Percentiles rank a stretch among this genome's conserved stretches.
Conservation (phyloP, 2,329 filamentous ascomycete species). For the Exserohilum rostratum region DNA sequence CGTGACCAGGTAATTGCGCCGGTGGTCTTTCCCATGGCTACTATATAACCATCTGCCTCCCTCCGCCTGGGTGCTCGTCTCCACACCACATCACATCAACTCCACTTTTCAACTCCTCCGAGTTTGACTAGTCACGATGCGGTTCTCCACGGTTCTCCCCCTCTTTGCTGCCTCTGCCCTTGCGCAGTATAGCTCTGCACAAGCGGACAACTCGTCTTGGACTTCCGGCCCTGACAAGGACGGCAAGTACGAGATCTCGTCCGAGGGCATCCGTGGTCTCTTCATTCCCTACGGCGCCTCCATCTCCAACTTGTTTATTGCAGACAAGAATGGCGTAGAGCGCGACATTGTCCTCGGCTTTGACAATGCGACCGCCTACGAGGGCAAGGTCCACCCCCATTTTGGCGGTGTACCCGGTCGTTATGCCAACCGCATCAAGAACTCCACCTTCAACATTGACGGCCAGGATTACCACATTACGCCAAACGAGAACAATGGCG, state of each 20-base stretch:
- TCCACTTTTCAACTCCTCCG: slow-evolving; percentile 21
- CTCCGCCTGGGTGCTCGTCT: slow-evolving; percentile 13
- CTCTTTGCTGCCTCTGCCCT: slow-evolving; percentile 35
- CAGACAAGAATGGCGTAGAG: slow-evolving; percentile 70
- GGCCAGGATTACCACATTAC: slow-evolving; percentile 64
- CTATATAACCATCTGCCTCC: slow-evolving; percentile 21
- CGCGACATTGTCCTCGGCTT: slow-evolving; percentile 76
- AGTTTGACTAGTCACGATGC: slow-evolving; percentile 34
- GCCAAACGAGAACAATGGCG: slow-evolving; percentile 63
- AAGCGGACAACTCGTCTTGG: slow-evolving; percentile 21
- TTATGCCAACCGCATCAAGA: slow-evolving; percentile 82
- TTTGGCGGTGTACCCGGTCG: slow-evolving; percentile 75
- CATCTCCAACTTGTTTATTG: slow-evolving; percentile 73
- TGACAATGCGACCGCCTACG: slow-evolving; percentile 77
- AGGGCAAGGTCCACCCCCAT: slow-evolving; percentile 70
- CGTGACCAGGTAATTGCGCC: slow-evolving; percentile 21
- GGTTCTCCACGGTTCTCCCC: slow-evolving; percentile 29
- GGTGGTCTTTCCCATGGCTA: slow-evolving; percentile 16
- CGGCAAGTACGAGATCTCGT: slow-evolving; percentile 73
- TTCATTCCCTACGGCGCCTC: slow-evolving; percentile 79
- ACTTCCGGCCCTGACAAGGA: slow-evolving; percentile 44
- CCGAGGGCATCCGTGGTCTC: slow-evolving; percentile 68
- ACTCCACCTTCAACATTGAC: slow-evolving; percentile 73
- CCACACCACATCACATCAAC: slow-evolving; percentile 23
- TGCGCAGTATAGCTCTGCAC: slow-evolving; percentile 31